Evolutionary conservation across 139 green algal genomes (phyloP).

Genomic region (Chlorella sp.): DNA sequence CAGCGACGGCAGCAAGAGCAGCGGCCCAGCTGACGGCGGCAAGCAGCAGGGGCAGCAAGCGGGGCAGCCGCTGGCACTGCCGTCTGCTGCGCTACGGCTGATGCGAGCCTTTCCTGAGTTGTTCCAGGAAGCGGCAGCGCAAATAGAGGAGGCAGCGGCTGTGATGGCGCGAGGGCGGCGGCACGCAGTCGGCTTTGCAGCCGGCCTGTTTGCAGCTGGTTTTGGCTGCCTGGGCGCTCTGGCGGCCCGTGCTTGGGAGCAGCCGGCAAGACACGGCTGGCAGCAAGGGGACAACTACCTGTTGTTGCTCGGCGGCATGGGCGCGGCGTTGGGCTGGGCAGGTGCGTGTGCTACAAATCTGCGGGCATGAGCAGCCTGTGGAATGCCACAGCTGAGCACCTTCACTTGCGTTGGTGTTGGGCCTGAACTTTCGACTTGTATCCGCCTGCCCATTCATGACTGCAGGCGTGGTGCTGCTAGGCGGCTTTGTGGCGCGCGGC

Average conservation of each 20-base stretch:
- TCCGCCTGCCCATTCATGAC: background rate
- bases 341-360: background rate
- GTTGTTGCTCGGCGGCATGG: background rate
- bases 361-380: too few species aligned
- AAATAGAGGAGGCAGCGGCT: background rate
- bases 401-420: too few species aligned
- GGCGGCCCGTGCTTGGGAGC: background rate
- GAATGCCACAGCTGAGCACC: too few species aligned
- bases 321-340: slow-evolving; percentile 11
- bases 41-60: background rate
- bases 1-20: background rate
- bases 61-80: background rate
- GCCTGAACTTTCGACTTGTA: background rate
- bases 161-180: background rate
- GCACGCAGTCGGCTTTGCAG: background rate
- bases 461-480: slow-evolving; percentile 17
- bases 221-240: slow-evolving; percentile 12
- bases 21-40: background rate
- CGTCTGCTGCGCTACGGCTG: background rate
- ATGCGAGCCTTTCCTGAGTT: background rate
- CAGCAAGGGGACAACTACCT: background rate
- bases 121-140: background rate
- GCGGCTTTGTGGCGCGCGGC: slow-evolving; percentile 24
- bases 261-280: background rate
- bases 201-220: background rate